Evolutionary conservation across 2,329 filamentous ascomycete species (phyloP).

Genomic region (Aspergillus clavatus): DNA sequence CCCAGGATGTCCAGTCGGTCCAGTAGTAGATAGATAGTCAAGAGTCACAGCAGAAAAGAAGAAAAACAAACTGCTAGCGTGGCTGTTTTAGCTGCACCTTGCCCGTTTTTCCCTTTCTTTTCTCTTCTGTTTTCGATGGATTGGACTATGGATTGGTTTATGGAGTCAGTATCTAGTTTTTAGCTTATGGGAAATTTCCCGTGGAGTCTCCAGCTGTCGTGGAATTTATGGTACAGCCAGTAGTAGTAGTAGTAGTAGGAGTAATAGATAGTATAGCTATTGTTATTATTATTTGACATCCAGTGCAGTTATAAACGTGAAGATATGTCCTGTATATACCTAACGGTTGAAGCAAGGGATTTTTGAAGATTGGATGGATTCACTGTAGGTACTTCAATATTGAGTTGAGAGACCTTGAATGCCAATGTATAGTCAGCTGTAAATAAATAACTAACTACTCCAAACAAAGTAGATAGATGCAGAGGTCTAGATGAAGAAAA

Average conservation of each 20-base stretch:
- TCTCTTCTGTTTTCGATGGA: no score
- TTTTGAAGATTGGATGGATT: constrained; percentile 9
- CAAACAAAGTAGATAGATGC: not conserved
- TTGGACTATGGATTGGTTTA: no score
- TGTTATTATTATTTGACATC: no score
- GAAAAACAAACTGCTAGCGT: constrained; percentile 21
- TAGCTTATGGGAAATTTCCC: constrained; percentile 14
- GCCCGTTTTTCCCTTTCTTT: constrained; percentile 17
- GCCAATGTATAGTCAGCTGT: no score
- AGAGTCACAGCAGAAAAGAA: constrained; percentile 7
- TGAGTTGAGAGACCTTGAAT: constrained; percentile 10
- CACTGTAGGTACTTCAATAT: constrained; percentile 6
- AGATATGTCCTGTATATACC: no score
- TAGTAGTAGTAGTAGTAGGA: no score
- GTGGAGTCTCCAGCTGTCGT: constrained; percentile 9
- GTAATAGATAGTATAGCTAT: no score
- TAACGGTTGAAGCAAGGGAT: constrained; percentile 16
- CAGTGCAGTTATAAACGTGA: no score
- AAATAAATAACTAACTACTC: constrained; percentile 7
- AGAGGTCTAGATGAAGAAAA: not conserved
- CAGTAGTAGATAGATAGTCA: no score
- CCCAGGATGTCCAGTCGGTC: no score
- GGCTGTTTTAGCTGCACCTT: constrained; percentile 14
- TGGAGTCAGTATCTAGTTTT: not conserved
- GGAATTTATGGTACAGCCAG: no score